Conservation (phyloP, 1,284 basidiomycete species). For the Ceratobasidium sp. region DNA sequence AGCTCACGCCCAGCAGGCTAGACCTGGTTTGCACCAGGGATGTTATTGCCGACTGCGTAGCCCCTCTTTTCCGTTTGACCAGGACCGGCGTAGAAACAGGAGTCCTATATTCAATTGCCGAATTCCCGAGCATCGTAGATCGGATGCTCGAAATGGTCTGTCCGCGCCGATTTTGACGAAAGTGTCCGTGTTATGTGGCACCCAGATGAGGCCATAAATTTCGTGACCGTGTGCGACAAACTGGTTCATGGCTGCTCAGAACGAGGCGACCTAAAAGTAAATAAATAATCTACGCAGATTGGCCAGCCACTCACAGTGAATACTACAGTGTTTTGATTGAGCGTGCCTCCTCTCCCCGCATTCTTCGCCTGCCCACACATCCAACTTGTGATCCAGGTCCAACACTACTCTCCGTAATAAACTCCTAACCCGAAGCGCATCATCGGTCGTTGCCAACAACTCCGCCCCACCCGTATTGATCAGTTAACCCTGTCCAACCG, state of each 20-base stretch:
- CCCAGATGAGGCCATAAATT: slow-evolving; percentile 97
- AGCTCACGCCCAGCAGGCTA: slow-evolving; percentile 88
- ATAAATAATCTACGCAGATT: slow-evolving; percentile 3
- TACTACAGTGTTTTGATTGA: slow-evolving; percentile 75
- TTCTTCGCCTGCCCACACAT: slow-evolving; percentile 76
- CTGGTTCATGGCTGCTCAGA: slow-evolving; percentile 95
- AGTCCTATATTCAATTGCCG: slow-evolving; percentile 98
- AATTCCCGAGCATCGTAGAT: slow-evolving; percentile 97
- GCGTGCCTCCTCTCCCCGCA: slow-evolving; percentile 55
- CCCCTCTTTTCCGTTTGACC: slow-evolving; percentile 63
- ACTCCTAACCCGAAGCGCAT: slow-evolving; percentile 93
- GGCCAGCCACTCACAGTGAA: slow-evolving; percentile 78
- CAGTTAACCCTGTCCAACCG: slow-evolving; percentile 70
- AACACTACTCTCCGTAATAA: slow-evolving; percentile 63
- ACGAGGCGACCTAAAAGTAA: slow-evolving; percentile 90
- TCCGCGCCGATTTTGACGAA: slow-evolving; percentile 99
- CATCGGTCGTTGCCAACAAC: slow-evolving; percentile 90
- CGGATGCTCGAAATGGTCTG: slow-evolving; percentile 95
- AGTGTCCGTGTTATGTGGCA: slow-evolving; percentile 97
- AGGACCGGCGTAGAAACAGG: slow-evolving; percentile 59
- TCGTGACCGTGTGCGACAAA: slow-evolving; percentile 98
- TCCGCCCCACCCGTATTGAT: slow-evolving; percentile 64
- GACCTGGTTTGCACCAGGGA: slow-evolving; percentile 88
- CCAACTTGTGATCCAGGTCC: slow-evolving; percentile 59
- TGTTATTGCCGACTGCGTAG: slow-evolving; percentile 65